These are phyloP conservation scores for Epichloe glyceriae DNA, from an alignment of 2,329 filamentous ascomycete genomes.

Conservation along the genomic window DNA sequence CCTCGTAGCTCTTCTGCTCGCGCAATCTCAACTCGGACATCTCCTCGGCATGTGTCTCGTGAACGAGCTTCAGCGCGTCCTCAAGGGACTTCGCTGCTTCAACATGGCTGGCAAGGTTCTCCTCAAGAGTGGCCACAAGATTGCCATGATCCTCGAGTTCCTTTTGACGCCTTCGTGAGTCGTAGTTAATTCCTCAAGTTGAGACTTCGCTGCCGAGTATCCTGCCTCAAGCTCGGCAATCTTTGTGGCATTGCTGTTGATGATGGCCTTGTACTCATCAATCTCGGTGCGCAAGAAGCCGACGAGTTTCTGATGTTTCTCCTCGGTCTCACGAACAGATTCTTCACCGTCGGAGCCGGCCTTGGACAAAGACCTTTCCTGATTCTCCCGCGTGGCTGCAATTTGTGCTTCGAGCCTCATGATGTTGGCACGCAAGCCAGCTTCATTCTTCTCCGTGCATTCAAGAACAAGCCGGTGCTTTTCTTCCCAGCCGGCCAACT, in stretches of 20 bases:
- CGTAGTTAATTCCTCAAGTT: constrained; percentile 54
- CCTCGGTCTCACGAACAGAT: constrained; percentile 31
- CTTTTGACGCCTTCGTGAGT: constrained; percentile 38
- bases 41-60: constrained; percentile 36
- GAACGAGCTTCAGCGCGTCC: constrained; percentile 35
- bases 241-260: constrained; percentile 54
- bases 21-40: constrained; percentile 33
- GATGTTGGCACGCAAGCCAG: constrained; percentile 59
- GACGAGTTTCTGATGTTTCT: constrained; percentile 47
- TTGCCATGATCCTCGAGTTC: constrained; percentile 33
- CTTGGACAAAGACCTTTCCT: constrained; percentile 29
- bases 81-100: constrained; percentile 42
- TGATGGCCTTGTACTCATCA: constrained; percentile 65
- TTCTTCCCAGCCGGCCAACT: constrained; percentile 60
- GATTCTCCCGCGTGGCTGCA: constrained; percentile 38
- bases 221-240: constrained; percentile 63
- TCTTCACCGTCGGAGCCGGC: constrained; percentile 26
- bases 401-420: constrained; percentile 54
- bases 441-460: constrained; percentile 59
- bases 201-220: constrained; percentile 49
- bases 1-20: constrained; percentile 43
- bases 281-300: constrained; percentile 58
- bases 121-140: constrained; percentile 40
- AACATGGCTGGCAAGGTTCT: constrained; percentile 48
- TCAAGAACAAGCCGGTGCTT: constrained; percentile 62